A percentile compares a stretch with the other conserved stretches of the same genome.
Conservation (phyloP, 192 early-diverging fungal species). For the Coemansia sp. region DNA sequence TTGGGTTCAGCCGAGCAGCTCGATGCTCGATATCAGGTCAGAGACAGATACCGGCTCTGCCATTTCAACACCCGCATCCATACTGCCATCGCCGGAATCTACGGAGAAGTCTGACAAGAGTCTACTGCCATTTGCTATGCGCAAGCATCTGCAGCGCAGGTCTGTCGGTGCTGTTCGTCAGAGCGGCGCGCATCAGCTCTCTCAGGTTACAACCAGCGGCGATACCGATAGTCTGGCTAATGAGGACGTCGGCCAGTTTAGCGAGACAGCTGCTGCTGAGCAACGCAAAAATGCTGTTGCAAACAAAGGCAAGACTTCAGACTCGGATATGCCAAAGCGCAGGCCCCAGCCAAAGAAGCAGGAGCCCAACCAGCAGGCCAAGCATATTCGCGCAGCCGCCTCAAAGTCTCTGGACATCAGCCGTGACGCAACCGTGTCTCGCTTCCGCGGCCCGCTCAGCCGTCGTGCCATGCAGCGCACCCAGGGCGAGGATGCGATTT, state of each 20-base stretch:
- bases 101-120: too few species aligned
- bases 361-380: too few species aligned
- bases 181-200: slow-evolving; percentile 1
- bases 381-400: slow-evolving; percentile 10
- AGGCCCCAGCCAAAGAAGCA: too few species aligned
- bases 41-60: too few species aligned
- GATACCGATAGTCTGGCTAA: not conserved
- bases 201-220: not conserved
- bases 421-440: not conserved
- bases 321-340: too few species aligned
- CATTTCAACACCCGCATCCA: too few species aligned
- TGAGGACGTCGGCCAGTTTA: not conserved
- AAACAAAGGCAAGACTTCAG: too few species aligned
- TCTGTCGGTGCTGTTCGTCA: slow-evolving; percentile 5
- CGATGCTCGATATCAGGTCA: too few species aligned
- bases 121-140: too few species aligned
- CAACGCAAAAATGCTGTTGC: too few species aligned
- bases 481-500: slow-evolving; percentile 33
- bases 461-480: slow-evolving; percentile 30
- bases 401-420: slow-evolving; percentile 38
- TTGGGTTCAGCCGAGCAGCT: slow-evolving; percentile 8
- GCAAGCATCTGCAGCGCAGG: slow-evolving; percentile 4
- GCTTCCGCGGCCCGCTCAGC: slow-evolving; percentile 17
- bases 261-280: not conserved
- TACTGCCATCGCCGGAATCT: too few species aligned